Conservation (phyloP, 176 grass and related monocot species). For the Eragrostis nindensis region DNA sequence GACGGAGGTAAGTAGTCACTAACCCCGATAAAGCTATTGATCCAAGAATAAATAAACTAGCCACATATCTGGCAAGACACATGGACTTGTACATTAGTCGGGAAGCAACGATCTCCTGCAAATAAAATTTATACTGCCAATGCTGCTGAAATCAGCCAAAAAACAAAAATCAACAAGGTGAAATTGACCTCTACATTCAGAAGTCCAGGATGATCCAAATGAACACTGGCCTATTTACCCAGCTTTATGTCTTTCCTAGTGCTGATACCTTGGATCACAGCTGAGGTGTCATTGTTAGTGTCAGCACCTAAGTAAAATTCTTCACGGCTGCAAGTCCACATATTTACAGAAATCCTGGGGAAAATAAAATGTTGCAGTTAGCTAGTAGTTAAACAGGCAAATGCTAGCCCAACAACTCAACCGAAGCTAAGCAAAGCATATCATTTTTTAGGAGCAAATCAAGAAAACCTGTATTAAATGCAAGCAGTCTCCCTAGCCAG, state of each 20-base stretch:
- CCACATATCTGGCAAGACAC: not conserved
- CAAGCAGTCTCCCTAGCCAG: constrained; percentile 44
- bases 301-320: not conserved
- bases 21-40: not conserved
- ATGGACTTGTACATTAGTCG: not conserved
- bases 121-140: not conserved
- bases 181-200: constrained; percentile 8
- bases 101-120: not conserved
- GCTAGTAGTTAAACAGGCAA: not conserved
- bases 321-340: constrained; percentile 9
- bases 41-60: constrained; percentile 10
- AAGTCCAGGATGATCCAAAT: constrained; percentile 12
- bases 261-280: not conserved
- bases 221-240: not conserved
- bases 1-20: no score
- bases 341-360: constrained; percentile 40
- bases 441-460: not conserved
- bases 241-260: constrained; percentile 1
- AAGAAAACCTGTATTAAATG: constrained; percentile 28
- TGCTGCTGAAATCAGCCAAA: constrained; percentile 9
- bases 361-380: not conserved
- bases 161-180: not conserved
- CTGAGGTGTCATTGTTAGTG: not conserved
- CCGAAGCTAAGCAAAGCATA: not conserved
- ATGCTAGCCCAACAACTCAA: not conserved